Base-by-base conservation (phyloP, 768 basidiomycete genomes). In the Russula foetens region DNA sequence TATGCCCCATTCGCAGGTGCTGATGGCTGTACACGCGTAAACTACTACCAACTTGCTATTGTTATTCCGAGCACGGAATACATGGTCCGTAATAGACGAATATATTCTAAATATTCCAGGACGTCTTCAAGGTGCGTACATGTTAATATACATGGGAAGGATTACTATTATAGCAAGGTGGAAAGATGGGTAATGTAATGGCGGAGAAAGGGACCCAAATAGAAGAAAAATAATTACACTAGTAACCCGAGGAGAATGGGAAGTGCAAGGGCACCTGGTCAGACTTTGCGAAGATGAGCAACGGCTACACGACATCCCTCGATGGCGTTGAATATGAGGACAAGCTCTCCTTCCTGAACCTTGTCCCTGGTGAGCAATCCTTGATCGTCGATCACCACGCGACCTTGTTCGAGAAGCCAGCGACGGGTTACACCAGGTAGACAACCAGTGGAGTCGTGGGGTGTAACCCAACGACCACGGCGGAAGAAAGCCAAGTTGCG, bases 401-500 rank as follows among this genome's bases (percentile, higher is more conserved):
- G 76, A 23, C 75, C 77, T 44, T 83, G 77, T 60, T 84, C 81
- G 21, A 92, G 73, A 8, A 92, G 72, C 81, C 82, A 88, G 33
- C 85, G 77, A 19, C 90, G 78, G 64, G 84, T 74, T 38, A 88
- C 83, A 19, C 90, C 90, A 4, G 79, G 73, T n/a, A 92, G 78
- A 67, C 90, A 90, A 21, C 90, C 89, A 21, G 80, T 79, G 2
- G 73, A 70, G 14, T 76, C 68, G 3, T 78, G 65, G 23, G 90
- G 90, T 1, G 90, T 90, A 57, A 87, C 63, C 90, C 90, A 92
- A 11, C 58, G 66, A 2, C 70, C 69, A 3, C 68, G 68, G 14
- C 85, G 82, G 64, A 77, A 80, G 61, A 91, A 80, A 1, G 88
- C 86, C 54, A 91, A 72, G 65, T 91, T 92, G 70, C 78, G 84